phyloP scores from a whole-genome alignment of 2,329 filamentous ascomycete genomes.

The Geoglossum cookeanum region DNA sequence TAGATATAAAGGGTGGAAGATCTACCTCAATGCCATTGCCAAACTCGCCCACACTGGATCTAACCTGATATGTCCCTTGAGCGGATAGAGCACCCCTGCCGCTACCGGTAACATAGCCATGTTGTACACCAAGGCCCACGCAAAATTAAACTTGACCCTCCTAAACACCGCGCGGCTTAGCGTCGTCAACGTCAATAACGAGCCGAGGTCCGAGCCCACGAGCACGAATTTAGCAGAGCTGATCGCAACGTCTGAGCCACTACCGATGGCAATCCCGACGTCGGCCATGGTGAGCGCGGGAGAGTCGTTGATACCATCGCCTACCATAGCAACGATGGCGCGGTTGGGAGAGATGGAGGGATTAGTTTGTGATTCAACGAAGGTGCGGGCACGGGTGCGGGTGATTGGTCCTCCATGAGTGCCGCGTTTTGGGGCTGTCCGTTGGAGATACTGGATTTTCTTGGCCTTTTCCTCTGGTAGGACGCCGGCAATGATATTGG shows the following conservation, averaged over 20 bases:
- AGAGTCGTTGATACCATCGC: constrained; percentile 74
- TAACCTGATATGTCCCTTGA: constrained; percentile 40
- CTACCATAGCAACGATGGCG: constrained; percentile 60
- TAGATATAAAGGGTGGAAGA: neutral
- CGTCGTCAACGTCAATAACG: constrained; percentile 53
- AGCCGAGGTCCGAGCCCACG: constrained; percentile 47
- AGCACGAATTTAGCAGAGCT: constrained; percentile 68
- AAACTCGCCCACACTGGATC: constrained; percentile 74
- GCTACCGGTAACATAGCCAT: constrained; percentile 58
- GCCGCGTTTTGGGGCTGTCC: constrained; percentile 21
- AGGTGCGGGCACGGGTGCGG: constrained; percentile 2
- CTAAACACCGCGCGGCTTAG: constrained; percentile 55
- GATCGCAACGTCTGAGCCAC: constrained; percentile 66
- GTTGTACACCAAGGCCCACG: constrained; percentile 73
- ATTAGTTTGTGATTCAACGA: constrained; percentile 5
- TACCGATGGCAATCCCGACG: constrained; percentile 64
- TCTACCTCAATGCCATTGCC: constrained; percentile 70
- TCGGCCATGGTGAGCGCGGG: constrained; percentile 65
- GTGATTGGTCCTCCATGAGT: neutral
- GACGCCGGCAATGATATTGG: constrained; percentile 71
- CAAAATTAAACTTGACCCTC: constrained; percentile 69
- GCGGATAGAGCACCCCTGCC: constrained; percentile 56
- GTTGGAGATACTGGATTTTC: constrained; percentile 45
- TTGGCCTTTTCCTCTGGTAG: constrained; percentile 67
- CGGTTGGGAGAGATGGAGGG: constrained; percentile 15